Evolutionary conservation across 192 early-diverging fungal genomes (phyloP).

Genomic region (Gonapodya sp.): DNA sequence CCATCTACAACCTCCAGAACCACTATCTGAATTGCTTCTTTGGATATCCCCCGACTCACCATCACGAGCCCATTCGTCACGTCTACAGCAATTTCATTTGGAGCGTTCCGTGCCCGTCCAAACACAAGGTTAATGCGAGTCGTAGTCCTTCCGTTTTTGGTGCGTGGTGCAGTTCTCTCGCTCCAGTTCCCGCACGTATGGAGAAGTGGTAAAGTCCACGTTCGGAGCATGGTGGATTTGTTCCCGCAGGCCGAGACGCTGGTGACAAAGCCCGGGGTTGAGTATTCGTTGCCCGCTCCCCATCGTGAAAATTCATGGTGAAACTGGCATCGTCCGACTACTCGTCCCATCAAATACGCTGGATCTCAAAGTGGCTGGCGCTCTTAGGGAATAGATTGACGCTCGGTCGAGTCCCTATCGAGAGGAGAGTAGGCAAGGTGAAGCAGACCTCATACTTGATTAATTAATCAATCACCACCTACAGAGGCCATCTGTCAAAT

Average conservation of each 20-base stretch:
- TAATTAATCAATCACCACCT: neutral
- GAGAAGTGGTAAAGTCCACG: neutral
- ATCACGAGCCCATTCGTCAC: neutral
- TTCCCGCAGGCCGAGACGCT: slow-evolving; percentile 8
- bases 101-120: neutral
- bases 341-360: neutral
- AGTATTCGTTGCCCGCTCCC: neutral
- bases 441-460: neutral
- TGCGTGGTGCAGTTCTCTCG: neutral
- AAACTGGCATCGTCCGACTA: neutral
- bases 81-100: neutral
- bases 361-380: slow-evolving; percentile 5
- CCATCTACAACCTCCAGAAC: no score
- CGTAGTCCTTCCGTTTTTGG: neutral
- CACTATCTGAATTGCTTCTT: no score
- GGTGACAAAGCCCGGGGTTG: neutral
- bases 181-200: neutral
- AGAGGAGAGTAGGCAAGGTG: neutral
- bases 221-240: neutral
- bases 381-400: neutral
- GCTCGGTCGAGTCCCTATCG: neutral
- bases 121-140: neutral
- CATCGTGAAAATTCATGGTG: neutral
- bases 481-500: neutral
- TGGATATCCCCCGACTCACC: neutral